phyloP scores from a whole-genome alignment of 176 grass and related monocot species.

The Oryza punctata region DNA sequence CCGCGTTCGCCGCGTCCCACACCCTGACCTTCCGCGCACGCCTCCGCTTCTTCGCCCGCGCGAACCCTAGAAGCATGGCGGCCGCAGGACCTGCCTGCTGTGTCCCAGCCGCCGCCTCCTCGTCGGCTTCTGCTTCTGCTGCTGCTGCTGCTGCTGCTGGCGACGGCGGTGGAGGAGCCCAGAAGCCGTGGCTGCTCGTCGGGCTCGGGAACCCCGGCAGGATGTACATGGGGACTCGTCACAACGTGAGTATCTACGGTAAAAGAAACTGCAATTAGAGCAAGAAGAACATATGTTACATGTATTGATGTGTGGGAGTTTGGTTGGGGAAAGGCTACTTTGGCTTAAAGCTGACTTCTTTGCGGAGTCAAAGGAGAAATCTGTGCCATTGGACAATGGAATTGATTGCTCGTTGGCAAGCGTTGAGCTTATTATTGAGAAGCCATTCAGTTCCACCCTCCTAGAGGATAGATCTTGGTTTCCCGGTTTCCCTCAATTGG shows the following conservation, averaged over 20 bases:
- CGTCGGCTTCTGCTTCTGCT: conserved; percentile 25
- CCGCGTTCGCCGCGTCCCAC: no score
- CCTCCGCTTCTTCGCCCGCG: not conserved
- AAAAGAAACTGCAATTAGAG: not conserved
- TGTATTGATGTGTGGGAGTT: not conserved
- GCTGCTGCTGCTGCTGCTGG: not conserved
- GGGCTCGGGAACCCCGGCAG: conserved; percentile 74
- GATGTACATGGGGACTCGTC: conserved; percentile 68
- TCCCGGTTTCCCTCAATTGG: no score
- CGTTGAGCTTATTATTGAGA: not conserved
- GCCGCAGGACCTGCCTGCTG: not conserved
- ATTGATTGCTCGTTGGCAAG: not conserved
- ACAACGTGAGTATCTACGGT: conserved; percentile 53
- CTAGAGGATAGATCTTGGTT: no score
- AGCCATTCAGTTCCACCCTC: not conserved
- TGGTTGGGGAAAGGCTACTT: not conserved
- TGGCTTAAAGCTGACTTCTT: not conserved
- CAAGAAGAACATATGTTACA: not conserved
- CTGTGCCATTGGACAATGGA: not conserved
- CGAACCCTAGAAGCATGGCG: conserved; percentile 37
- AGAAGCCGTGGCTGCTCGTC: conserved; percentile 73
- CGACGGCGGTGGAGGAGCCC: not conserved
- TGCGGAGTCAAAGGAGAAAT: not conserved
- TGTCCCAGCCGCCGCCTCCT: not conserved
- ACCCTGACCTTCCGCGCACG: not conserved